Base-by-base conservation (phyloP, 306 rosid genomes). In the Senna tora region DNA sequence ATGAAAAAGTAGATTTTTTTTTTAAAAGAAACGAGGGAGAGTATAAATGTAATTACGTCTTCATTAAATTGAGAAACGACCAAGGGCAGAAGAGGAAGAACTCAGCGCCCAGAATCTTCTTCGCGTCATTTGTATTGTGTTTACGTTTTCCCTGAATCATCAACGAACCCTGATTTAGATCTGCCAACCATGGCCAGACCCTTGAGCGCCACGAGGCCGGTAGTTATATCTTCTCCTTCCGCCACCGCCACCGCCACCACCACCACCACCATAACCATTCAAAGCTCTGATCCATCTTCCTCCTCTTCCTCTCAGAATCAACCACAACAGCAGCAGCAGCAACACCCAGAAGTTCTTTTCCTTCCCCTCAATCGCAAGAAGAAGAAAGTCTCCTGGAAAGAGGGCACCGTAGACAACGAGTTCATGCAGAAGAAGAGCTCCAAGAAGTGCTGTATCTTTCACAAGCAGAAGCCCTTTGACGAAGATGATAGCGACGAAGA, bases 371-470 rank as follows among this genome's bases (percentile, higher is more conserved):
- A 36, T 36, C 67, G 67, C 47, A 61, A 61, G 67, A 61, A 61
- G 30, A 61, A 61, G 49, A 61, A 61, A 15, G 97, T 94, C 25
- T 32, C 89, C 0, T 94, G 99, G 97, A 94, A 91, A 78, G 96
- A 94, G 38, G 99, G 92, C 36, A 94, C 97, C 6, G 84, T 94
- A 22, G 99, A 94, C 84, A 94, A 94, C 72, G 99, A 94, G 87
- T 91, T 89, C 63, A 83, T 94, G 97, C 90, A 88, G 84, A 94
- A 91, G 85, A 94, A 94, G 82, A 91, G 97, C 78, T 94, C 97
- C 78, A 94, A 94, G 71, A 94, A 91, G 77, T 94, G 99, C 52
- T 94, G 99, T 72, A 91, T 94, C 79, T 94, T 91, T 74, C 99
- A 94, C 78, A 94, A 89, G 79, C 59, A 87, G 47, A 89, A 87